Conservation (phyloP, 148 eudicot species). For the Vaccinium corymbosum region DNA sequence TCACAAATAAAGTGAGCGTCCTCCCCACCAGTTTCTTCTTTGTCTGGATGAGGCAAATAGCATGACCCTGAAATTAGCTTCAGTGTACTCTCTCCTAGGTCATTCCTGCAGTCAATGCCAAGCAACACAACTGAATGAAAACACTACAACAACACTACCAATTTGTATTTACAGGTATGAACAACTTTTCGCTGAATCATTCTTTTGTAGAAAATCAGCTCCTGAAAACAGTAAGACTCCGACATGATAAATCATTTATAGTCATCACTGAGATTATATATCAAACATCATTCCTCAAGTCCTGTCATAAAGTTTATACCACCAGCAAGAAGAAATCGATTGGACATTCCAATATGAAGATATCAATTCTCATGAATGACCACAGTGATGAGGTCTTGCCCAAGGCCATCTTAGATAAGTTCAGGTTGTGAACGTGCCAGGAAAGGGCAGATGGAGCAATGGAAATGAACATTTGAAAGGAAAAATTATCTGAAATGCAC, state of each 20-base stretch:
- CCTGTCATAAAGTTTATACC: neutral
- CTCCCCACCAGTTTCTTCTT: conserved; percentile 79
- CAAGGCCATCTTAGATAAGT: neutral
- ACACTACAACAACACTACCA: neutral
- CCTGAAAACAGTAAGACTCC: neutral
- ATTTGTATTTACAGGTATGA: neutral
- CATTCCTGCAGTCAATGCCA: conserved; percentile 34
- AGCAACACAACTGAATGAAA: neutral
- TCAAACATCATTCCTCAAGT: neutral
- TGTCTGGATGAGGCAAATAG: conserved; percentile 73
- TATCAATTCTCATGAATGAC: neutral
- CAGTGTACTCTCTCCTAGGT: conserved; percentile 32
- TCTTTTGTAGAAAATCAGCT: neutral
- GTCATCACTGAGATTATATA: neutral
- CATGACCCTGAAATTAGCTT: conserved; percentile 62
- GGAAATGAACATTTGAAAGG: neutral
- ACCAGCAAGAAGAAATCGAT: neutral
- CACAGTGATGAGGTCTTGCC: neutral
- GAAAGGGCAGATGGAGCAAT: neutral
- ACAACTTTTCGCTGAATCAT: neutral
- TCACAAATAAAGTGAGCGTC: conserved; percentile 69
- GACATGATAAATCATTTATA: neutral
- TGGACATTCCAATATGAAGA: neutral
- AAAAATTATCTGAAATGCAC: neutral
- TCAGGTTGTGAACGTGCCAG: neutral